A percentile compares a stretch with the other conserved stretches of the same genome.
Evolutionary conservation across 1,284 basidiomycete genomes (phyloP).

Genomic region (Fomitiporia mediterranea): DNA sequence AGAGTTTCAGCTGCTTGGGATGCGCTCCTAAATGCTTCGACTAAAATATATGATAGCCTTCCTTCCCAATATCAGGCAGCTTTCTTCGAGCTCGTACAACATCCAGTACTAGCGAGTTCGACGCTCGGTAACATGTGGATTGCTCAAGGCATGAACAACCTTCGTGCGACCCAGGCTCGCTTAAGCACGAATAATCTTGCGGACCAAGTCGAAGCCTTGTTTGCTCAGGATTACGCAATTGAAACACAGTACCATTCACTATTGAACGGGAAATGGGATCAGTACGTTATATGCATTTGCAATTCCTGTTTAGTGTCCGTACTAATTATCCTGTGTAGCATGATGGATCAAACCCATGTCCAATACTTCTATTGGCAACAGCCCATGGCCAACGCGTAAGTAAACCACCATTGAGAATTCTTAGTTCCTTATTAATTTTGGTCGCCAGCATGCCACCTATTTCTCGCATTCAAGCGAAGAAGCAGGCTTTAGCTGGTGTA

Average conservation of each 20-base stretch:
- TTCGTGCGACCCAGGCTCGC: conserved; percentile 59
- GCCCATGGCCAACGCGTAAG: conserved; percentile 56
- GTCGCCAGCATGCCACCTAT: conserved; percentile 48
- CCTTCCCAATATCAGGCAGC: conserved; percentile 44
- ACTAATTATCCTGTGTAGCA: conserved; percentile 33
- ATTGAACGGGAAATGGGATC: conserved; percentile 61
- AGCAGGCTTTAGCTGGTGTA: conserved; percentile 52
- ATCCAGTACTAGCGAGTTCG: conserved; percentile 54
- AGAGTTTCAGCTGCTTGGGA: conserved; percentile 47
- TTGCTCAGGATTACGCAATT: conserved; percentile 56
- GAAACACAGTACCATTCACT: conserved; percentile 55
- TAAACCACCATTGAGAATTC: conserved; percentile 7
- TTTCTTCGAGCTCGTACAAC: conserved; percentile 67
- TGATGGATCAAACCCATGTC: conserved; percentile 66
- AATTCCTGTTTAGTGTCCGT: neutral
- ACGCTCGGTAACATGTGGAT: conserved; percentile 57
- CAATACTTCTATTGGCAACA: conserved; percentile 71
- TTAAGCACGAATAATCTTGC: conserved; percentile 56
- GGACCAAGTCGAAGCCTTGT: conserved; percentile 49
- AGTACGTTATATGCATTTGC: conserved; percentile 33
- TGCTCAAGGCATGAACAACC: conserved; percentile 53
- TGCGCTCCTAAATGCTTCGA: conserved; percentile 44
- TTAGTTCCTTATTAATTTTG: neutral
- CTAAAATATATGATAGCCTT: conserved; percentile 50
- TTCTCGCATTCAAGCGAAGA: conserved; percentile 50